phyloP scores from a whole-genome alignment of 306 rosid species.

The Dryas alaskensis region DNA sequence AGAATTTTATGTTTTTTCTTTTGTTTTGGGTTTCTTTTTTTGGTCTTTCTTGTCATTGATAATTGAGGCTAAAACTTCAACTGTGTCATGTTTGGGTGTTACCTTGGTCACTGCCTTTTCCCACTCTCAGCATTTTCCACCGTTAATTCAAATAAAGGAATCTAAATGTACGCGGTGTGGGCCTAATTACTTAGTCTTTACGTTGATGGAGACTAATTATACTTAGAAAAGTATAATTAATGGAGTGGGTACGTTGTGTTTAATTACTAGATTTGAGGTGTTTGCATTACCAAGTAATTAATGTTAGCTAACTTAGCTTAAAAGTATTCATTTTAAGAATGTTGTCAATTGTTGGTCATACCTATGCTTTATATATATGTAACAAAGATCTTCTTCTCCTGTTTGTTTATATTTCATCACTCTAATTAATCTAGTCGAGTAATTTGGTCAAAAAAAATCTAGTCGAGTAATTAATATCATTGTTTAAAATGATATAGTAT shows the following conservation, averaged over 20 bases:
- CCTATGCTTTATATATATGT: neutral
- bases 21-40: neutral
- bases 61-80: conserved; percentile 8
- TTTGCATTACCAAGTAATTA: conserved; percentile 9
- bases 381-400: neutral
- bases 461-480: neutral
- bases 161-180: conserved; percentile 17
- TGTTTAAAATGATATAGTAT: no score
- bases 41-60: conserved; percentile 15
- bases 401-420: neutral
- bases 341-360: neutral
- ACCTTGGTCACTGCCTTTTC: conserved; percentile 24
- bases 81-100: conserved; percentile 12
- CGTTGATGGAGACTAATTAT: neutral
- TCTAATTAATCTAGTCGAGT: neutral
- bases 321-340: neutral
- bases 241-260: neutral
- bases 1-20: neutral
- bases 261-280: neutral
- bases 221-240: neutral
- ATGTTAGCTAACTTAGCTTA: neutral
- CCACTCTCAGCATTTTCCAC: conserved; percentile 22
- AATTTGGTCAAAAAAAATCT: neutral
- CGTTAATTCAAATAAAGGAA: conserved; percentile 11
- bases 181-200: neutral